These are phyloP conservation scores for Aspergillus thermomutatus DNA, from an alignment of 2,329 filamentous ascomycete genomes.

Conservation along the genomic window DNA sequence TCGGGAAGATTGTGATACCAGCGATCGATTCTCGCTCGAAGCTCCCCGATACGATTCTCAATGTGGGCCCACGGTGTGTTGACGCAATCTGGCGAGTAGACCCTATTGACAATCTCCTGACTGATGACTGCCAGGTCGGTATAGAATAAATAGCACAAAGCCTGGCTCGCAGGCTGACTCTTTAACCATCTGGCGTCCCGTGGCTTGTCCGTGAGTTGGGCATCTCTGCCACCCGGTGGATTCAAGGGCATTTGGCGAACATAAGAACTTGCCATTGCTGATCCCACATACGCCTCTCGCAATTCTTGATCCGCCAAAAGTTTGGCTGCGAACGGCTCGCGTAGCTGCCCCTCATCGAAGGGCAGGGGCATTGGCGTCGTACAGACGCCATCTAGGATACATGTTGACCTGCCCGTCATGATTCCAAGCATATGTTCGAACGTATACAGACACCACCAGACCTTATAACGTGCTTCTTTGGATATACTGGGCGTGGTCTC, in stretches of 20 bases:
- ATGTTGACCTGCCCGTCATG: slow-evolving; percentile 46
- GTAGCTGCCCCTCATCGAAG: slow-evolving; percentile 39
- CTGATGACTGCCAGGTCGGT: slow-evolving; percentile 39
- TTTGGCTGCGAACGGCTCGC: slow-evolving; percentile 30
- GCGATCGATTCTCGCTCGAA: slow-evolving; percentile 36
- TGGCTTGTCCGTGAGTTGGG: slow-evolving; percentile 17
- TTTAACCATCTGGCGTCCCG: slow-evolving; percentile 35
- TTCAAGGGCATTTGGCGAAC: slow-evolving; percentile 32
- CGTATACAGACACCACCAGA: slow-evolving; percentile 46
- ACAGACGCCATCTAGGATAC: slow-evolving; percentile 42
- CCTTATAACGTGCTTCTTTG: slow-evolving; percentile 44
- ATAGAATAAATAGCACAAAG: slow-evolving; percentile 38
- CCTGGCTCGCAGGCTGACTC: slow-evolving; percentile 29
- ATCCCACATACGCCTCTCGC: slow-evolving; percentile 32
- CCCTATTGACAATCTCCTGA: slow-evolving; percentile 40
- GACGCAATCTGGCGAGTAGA: slow-evolving; percentile 41
- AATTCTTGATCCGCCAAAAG: slow-evolving; percentile 29
- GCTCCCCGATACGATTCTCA: slow-evolving; percentile 38
- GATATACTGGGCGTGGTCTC: slow-evolving; percentile 34
- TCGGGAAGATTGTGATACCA: slow-evolving; percentile 38
- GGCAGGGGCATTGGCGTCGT: slow-evolving; percentile 42
- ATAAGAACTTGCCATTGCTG: slow-evolving; percentile 27
- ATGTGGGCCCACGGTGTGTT: slow-evolving; percentile 40
- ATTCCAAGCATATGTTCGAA: slow-evolving; percentile 44
- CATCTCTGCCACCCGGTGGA: slow-evolving; percentile 25